phyloP scores from a whole-genome alignment of 1,284 basidiomycete genomes.

The Phylloboletellus chloephorus region DNA sequence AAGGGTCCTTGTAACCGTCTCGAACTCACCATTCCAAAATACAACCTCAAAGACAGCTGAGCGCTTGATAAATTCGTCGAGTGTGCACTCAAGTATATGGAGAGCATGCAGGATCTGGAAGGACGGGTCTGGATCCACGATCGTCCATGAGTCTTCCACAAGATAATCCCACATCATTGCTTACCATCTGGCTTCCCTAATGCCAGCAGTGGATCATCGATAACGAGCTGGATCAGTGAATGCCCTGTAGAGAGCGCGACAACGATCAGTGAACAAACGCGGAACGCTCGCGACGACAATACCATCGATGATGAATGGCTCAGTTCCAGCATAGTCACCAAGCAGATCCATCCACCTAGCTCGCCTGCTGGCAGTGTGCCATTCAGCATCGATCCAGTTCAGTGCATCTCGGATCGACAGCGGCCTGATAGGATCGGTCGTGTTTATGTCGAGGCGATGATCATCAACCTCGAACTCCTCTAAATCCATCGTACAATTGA shows the following conservation, averaged over 20 bases:
- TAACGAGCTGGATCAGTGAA: conserved; percentile 52
- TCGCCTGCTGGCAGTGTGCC: conserved; percentile 37
- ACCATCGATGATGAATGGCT: conserved; percentile 67
- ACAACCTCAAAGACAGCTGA: conserved; percentile 57
- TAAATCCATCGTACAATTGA: conserved; percentile 24
- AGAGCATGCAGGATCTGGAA: conserved; percentile 63
- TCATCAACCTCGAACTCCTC: conserved; percentile 27
- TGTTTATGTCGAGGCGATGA: background rate
- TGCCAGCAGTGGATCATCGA: conserved; percentile 54
- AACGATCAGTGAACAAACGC: conserved; percentile 3
- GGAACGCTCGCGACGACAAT: conserved; percentile 4
- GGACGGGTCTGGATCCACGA: conserved; percentile 38
- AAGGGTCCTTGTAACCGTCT: background rate
- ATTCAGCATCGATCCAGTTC: conserved; percentile 32
- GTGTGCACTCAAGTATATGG: conserved; percentile 45
- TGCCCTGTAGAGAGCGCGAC: conserved; percentile 40
- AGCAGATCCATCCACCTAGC: conserved; percentile 64
- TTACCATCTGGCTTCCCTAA: conserved; percentile 43
- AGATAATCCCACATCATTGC: conserved; percentile 1
- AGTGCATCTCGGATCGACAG: conserved; percentile 23
- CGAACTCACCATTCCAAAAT: conserved; percentile 51
- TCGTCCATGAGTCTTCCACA: background rate
- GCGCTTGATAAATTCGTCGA: conserved; percentile 46
- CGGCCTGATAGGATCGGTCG: background rate
- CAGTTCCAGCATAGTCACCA: conserved; percentile 63